A percentile compares a stretch with the other conserved stretches of the same genome.
These are phyloP conservation scores for Candida verbasci DNA, from an alignment of 805 yeast species.

Conservation along the genomic window DNA sequence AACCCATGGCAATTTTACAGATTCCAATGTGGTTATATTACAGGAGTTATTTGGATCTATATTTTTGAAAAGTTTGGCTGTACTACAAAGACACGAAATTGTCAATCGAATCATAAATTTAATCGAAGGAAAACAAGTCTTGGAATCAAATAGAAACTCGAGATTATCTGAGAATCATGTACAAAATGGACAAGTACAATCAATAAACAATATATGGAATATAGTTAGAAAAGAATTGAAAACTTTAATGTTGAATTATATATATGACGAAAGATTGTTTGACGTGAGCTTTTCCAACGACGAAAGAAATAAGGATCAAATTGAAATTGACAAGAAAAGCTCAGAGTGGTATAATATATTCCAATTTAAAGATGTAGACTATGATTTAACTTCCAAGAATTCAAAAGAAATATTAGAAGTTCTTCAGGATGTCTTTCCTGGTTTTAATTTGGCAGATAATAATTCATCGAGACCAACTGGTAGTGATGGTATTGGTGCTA, in stretches of 20 bases:
- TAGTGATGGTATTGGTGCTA: too few relatives aligned
- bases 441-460: constrained; percentile 33
- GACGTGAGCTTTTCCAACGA: constrained; percentile 3
- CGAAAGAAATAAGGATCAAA: constrained; percentile 1
- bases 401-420: constrained; percentile 28
- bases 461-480: constrained; percentile 1
- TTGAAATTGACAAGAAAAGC: constrained; percentile 3
- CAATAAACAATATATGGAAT: constrained; percentile 22
- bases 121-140: constrained; percentile 20
- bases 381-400: constrained; percentile 16
- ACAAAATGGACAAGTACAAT: neutral
- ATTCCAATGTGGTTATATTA: constrained; percentile 50
- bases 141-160: constrained; percentile 7
- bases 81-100: constrained; percentile 67
- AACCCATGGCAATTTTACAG: constrained; percentile 34
- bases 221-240: constrained; percentile 29
- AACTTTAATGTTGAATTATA: constrained; percentile 28
- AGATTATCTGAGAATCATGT: neutral
- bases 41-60: constrained; percentile 68
- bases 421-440: constrained; percentile 68
- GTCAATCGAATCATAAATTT: constrained; percentile 51
- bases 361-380: constrained; percentile 28
- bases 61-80: constrained; percentile 58
- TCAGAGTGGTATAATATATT: constrained; percentile 20
- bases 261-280: constrained; percentile 18